These are phyloP conservation scores for Phlegmacium glaucopus DNA, from an alignment of 768 basidiomycete genomes.

Conservation along the genomic window DNA sequence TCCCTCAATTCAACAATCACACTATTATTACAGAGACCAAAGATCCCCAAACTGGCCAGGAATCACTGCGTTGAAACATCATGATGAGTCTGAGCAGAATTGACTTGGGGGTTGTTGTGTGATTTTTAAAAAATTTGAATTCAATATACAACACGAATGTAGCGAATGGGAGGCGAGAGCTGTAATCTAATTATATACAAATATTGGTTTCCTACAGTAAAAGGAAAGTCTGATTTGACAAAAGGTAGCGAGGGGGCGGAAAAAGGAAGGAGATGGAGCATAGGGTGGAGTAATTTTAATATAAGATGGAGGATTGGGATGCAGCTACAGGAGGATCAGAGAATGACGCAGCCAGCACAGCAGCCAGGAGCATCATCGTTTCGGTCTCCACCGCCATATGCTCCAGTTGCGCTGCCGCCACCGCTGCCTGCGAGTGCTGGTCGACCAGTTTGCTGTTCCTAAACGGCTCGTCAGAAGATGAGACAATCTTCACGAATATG, in stretches of 20 bases:
- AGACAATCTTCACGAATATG: neutral
- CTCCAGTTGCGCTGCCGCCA: constrained; percentile 40
- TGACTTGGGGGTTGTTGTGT: constrained; percentile 1
- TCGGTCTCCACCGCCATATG: constrained; percentile 46
- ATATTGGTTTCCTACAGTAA: constrained; percentile 14
- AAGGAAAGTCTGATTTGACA: constrained; percentile 11
- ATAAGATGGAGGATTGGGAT: constrained; percentile 10
- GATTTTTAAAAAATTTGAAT: constrained; percentile 1
- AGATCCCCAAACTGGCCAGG: too few relatives aligned
- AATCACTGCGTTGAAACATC: neutral
- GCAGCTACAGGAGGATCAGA: constrained; percentile 27
- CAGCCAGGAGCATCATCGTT: constrained; percentile 59
- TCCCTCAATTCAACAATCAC: neutral
- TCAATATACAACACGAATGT: neutral
- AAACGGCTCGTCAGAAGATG: constrained; percentile 8
- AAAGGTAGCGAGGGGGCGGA: constrained; percentile 9
- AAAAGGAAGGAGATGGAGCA: constrained; percentile 26
- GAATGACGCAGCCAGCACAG: constrained; percentile 68
- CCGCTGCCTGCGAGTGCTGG: constrained; percentile 48
- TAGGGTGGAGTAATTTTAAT: constrained; percentile 9
- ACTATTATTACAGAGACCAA: too few relatives aligned
- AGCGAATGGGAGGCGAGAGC: constrained; percentile 3
- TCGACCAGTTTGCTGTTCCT: constrained; percentile 81
- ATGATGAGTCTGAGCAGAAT: too few relatives aligned
- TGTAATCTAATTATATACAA: constrained; percentile 16